Evolutionary conservation across 495 filamentous ascomycete genomes (phyloP), one percentile per base, ranked within the genome.

Genomic region (Gamarada debralockiae): DNA sequence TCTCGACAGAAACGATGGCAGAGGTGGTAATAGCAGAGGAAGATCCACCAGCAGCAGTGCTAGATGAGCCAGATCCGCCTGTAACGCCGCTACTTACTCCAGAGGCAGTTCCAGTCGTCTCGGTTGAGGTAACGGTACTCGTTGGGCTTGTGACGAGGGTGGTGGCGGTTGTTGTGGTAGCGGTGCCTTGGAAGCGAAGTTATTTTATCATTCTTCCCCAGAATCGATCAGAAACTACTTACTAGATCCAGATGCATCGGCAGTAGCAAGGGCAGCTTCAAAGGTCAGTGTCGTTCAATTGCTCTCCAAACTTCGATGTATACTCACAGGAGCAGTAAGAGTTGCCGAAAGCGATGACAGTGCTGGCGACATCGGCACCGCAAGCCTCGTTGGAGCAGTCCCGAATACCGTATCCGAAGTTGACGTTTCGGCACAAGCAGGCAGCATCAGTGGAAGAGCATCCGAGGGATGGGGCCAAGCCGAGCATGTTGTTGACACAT

Each of bases 361-460:
- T 25, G 1, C 48, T 22, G 12, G 55, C 62, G 33, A 53, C 55
- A 6, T 64, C 53, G 27, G 62, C 48, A 13, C 69, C 66, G 74
- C 90, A 95, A 45, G 79, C 75, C 69, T 85, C 66, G 50, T 71
- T 66, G 46, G 87, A 79, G 77, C 90, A 95, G 71, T 95, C 90
- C 42, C 80, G 84, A 53, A 95, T 73, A 63, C 90, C 90, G 62
- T 81, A 86, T 53, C 67, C 65, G 68, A 90, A 95, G 76, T 89
- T 62, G 33, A 60, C 43, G 53, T 79, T 78, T 36, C 70, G 74
- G 80, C 90, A 95, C 41, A 92, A 79, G 74, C 90, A 95, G 33
- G 62, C 60, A 31, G 77, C 48, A 66, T 90, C 79, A 48, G 70
- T 69, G 13, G 59, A 27, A 15, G 55, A 18, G 70, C 90, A 95